phyloP scores from a whole-genome alignment of 2,329 filamentous ascomycete species.

The Pseudogymnoascus sp. region DNA sequence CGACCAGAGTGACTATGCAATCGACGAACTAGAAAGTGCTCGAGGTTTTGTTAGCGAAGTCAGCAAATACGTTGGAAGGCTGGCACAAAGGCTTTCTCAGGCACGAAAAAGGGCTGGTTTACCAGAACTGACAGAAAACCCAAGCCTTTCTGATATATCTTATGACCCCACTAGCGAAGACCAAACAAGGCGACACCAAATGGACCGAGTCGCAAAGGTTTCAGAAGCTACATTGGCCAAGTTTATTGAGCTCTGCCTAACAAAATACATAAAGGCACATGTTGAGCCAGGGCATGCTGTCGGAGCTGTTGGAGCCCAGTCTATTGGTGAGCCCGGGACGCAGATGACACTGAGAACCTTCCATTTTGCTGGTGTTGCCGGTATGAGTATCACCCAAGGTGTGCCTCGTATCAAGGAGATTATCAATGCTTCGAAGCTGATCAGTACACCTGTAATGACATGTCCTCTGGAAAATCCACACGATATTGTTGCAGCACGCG shows the following conservation, averaged over 20 bases:
- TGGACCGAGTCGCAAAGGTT: slow-evolving; percentile 72
- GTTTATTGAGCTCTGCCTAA: slow-evolving; percentile 75
- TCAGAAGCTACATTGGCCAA: slow-evolving; percentile 62
- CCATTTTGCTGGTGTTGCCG: slow-evolving; percentile 98
- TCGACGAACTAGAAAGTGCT: slow-evolving; percentile 74
- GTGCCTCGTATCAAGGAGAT: slow-evolving; percentile 99
- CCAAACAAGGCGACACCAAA: slow-evolving; percentile 26
- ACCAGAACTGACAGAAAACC: slow-evolving; percentile 33
- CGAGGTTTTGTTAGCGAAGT: slow-evolving; percentile 75
- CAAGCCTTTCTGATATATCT: slow-evolving; percentile 24
- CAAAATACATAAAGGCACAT: slow-evolving; percentile 83
- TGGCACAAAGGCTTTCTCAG: slow-evolving; percentile 51
- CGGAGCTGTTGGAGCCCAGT: slow-evolving; percentile 91
- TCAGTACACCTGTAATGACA: slow-evolving; percentile 88
- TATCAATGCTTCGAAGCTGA: slow-evolving; percentile 91
- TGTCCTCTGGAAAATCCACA: slow-evolving; percentile 72
- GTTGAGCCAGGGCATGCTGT: slow-evolving; percentile 94
- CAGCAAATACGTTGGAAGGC: slow-evolving; percentile 57
- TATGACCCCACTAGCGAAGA: slow-evolving; percentile 27
- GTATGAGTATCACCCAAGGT: slow-evolving; percentile 99
- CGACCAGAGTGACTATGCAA: slow-evolving; percentile 57
- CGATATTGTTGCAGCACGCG: slow-evolving; percentile 69
- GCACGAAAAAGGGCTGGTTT: slow-evolving; percentile 45
- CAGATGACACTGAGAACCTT: slow-evolving; percentile 99
- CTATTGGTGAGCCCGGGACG: slow-evolving; percentile 94